Conservation (phyloP, 306 rosid species). For the Pyrus betulifolia region DNA sequence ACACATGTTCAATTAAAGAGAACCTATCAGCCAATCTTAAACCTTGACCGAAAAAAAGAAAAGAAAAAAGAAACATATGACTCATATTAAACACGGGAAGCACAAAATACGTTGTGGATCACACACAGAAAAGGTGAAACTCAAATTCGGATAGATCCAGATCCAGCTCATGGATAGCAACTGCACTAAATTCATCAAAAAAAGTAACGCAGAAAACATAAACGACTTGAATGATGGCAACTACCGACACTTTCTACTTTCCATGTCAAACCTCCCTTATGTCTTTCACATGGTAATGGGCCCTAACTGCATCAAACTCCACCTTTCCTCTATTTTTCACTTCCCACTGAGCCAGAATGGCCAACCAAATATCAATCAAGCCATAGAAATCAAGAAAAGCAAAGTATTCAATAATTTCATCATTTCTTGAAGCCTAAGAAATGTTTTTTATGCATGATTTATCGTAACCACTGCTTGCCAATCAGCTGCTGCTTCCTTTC, state of each 20-base stretch:
- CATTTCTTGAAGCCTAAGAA: constrained; percentile 48
- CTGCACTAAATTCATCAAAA: background rate
- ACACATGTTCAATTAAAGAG: background rate
- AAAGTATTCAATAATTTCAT: constrained; percentile 12
- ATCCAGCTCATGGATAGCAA: constrained; percentile 18
- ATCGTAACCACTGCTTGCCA: constrained; percentile 20
- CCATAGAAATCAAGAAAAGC: constrained; percentile 7
- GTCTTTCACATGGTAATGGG: constrained; percentile 44
- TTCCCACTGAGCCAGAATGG: constrained; percentile 6
- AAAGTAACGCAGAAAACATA: background rate
- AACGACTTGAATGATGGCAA: constrained; percentile 3
- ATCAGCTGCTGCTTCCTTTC: constrained; percentile 26
- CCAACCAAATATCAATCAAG: constrained; percentile 17
- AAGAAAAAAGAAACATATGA: too few species aligned
- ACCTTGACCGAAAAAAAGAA: background rate
- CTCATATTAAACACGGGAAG: background rate
- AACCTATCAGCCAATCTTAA: background rate
- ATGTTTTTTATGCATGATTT: constrained; percentile 31
- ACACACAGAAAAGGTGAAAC: constrained; percentile 3
- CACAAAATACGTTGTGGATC: background rate
- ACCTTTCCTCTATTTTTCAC: constrained; percentile 9
- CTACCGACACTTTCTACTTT: constrained; percentile 49
- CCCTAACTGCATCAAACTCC: constrained; percentile 30
- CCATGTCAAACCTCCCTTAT: constrained; percentile 30
- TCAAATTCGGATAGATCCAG: constrained; percentile 25